These are phyloP conservation scores for Parasarocladium wereldwijsianum DNA, from an alignment of 2,329 filamentous ascomycete species.

Conservation along the genomic window DNA sequence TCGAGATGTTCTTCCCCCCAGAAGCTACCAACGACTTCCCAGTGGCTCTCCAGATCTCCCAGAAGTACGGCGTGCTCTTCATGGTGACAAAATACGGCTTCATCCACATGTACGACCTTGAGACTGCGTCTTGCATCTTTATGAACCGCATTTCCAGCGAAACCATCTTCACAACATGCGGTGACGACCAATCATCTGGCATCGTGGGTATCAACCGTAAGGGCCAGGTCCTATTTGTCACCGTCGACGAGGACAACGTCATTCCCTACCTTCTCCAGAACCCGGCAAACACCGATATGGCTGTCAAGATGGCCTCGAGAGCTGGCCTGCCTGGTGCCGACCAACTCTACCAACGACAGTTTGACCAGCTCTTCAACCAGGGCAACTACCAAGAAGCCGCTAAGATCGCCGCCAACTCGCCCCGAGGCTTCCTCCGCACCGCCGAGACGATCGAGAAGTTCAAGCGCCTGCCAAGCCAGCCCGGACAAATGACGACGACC, in stretches of 20 bases:
- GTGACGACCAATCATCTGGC: conserved; percentile 71
- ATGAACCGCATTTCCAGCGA: conserved; percentile 99
- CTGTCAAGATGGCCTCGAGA: conserved; percentile 90
- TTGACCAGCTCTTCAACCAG: conserved; percentile 69
- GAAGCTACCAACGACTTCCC: conserved; percentile 97
- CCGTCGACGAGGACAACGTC: conserved; percentile 79
- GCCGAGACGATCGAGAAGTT: conserved; percentile 92
- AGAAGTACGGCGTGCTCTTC: conserved; percentile 93
- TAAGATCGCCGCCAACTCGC: conserved; percentile 92
- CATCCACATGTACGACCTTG: conserved; percentile 95
- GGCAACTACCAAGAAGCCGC: conserved; percentile 81
- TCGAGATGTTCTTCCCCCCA: conserved; percentile 93
- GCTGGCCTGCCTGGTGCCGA: conserved; percentile 90
- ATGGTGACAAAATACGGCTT: conserved; percentile 98
- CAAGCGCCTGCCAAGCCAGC: conserved; percentile 69
- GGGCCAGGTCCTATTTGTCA: conserved; percentile 89
- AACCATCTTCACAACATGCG: conserved; percentile 90
- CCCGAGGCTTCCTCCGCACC: conserved; percentile 86
- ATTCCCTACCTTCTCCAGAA: conserved; percentile 95
- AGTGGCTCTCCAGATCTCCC: conserved; percentile 91
- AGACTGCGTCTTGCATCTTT: conserved; percentile 91
- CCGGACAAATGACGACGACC: conserved; percentile 82
- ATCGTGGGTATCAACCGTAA: conserved; percentile 94
- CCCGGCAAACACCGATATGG: conserved; percentile 82
- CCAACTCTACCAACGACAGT: conserved; percentile 81